Base-by-base conservation (phyloP, 805 yeast species). In the Suhomyces sp. region DNA sequence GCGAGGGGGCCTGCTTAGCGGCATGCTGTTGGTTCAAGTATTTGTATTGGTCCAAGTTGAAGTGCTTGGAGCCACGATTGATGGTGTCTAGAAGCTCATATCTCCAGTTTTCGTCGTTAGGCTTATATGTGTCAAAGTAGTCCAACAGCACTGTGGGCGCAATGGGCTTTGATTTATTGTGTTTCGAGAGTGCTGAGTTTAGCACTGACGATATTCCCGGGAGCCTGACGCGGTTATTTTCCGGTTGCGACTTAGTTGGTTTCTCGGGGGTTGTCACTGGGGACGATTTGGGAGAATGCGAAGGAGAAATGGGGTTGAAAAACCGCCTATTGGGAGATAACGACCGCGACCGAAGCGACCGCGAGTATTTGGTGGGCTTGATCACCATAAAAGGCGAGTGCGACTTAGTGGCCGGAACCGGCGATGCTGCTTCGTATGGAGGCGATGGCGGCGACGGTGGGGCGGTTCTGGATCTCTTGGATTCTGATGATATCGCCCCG, bases 101-200 rank as follows among this genome's bases (percentile, higher is more conserved):
- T 44, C 77, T 61, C 78, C 79, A 74, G 57, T 73, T 72, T 53
- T 72, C 77, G 54, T 74, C 78, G 55, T 72, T 70, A 19, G 78
- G 78, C 56, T 74, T 73, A 60, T 73, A 74, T 6, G 79, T 75
- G 57, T 75, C 79, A 50, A 73, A 74, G 49, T 74, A 75, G 52
- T 74, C 77, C 47, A 74, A 66, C 9, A 77, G 72, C 2, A 73
- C 75, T 1, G 79, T 73, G 24, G 80, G 78, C 8, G 73, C 62
- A 35, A 72, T 66, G 31, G 72, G 70, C 49, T 69, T 67, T 51
- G 66, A 61, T 51, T 61, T 63, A 63, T 63, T 15, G 57, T 52
- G 47, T 54, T 55, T 4, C 61, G 55, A 13, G 9, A 26, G 57
- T 10, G 69, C 66, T 6, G 63, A 50, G 27, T 58, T 59, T 47